Base-by-base conservation (phyloP, 352 stramenopile species). In the Phytophthora pistaciae region DNA sequence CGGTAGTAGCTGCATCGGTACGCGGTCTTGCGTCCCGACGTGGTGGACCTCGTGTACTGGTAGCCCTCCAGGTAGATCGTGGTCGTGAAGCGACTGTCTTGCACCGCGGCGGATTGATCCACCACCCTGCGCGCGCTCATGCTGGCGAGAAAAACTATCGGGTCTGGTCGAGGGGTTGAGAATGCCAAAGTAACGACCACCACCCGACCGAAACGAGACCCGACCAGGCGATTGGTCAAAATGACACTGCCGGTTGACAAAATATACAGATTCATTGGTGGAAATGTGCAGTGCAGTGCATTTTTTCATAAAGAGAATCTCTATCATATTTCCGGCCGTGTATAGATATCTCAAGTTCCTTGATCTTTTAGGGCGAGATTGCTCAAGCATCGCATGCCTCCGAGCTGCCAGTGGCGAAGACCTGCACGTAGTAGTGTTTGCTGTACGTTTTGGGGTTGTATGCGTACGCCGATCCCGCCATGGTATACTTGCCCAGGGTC, bases 341-440 rank as follows among this genome's bases (percentile, higher is more conserved):
- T 36, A 11, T 36, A 1, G 25, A 31, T 31, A 6, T 31, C 27
- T 31, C 5, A 49, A 49, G 40, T 49, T n/a, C 14, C 14, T n/a
- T 18, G 14, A 20, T 8, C n/a, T 7, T 5, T 49, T 3, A 50
- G 3, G 10, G 10, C 6, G 21, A 55, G 11, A 5, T 11, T 55
- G 10, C 5, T 55, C 21, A 31, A 8, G 48, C 21, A 29, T 70
- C 67, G 36, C 67, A 74, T 4, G 67, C 20, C 44, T 90, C 80
- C 1, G 31, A 70, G 53, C 9, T 64, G 27, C 82, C 63, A 0
- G 60, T 66, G 31, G 60, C 80, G 60, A 82, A 91, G 40, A 85
- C 66, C 62, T 91, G 80, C 25, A 79, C 85, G 78, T 82, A 90
- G 66, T 79, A 90, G 68, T 82, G 70, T 13, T 74, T 66, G 68